Percentiles rank a stretch among this genome's conserved stretches.
These are phyloP conservation scores for Diaporthe aspalathi DNA, from an alignment of 2,329 filamentous ascomycete species.

Conservation along the genomic window DNA sequence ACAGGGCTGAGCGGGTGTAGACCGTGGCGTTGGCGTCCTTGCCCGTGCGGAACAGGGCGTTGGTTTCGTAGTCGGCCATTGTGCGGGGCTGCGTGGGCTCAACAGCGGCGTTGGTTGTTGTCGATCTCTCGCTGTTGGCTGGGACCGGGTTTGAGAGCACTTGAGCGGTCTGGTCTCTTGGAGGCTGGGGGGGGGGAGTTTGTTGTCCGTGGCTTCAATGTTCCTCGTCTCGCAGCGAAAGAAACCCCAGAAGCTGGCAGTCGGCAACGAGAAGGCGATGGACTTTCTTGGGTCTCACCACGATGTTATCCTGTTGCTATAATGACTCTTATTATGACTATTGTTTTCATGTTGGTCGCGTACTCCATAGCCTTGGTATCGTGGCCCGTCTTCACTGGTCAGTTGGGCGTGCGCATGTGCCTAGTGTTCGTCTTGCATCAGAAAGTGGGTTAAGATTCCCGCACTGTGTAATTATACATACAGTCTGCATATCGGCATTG, in stretches of 20 bases:
- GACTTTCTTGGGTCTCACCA: neutral
- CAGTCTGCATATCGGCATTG: constrained; percentile 19
- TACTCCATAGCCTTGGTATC: constrained; percentile 15
- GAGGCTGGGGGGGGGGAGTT: neutral
- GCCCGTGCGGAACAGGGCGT: constrained; percentile 31
- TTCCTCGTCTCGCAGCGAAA: neutral
- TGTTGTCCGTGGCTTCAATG: neutral
- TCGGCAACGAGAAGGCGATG: constrained; percentile 4
- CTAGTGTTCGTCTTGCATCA: constrained; percentile 29
- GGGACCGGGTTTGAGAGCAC: neutral
- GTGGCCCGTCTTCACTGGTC: constrained; percentile 32
- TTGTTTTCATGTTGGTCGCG: constrained; percentile 15
- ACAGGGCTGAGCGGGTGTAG: constrained; percentile 38
- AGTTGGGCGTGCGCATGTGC: constrained; percentile 11
- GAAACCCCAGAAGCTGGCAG: constrained; percentile 2
- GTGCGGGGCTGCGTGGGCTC: neutral
- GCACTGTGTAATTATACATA: constrained; percentile 27
- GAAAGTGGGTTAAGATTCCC: constrained; percentile 33
- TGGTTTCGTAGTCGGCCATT: constrained; percentile 32
- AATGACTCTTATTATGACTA: constrained; percentile 27
- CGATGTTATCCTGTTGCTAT: constrained; percentile 15
- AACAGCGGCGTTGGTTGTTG: neutral
- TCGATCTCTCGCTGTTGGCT: neutral
- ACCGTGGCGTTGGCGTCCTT: constrained; percentile 35
- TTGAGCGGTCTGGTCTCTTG: no score